Evolutionary conservation across 768 basidiomycete species (phyloP).

Genomic region (Candolleomyces eurysporus): DNA sequence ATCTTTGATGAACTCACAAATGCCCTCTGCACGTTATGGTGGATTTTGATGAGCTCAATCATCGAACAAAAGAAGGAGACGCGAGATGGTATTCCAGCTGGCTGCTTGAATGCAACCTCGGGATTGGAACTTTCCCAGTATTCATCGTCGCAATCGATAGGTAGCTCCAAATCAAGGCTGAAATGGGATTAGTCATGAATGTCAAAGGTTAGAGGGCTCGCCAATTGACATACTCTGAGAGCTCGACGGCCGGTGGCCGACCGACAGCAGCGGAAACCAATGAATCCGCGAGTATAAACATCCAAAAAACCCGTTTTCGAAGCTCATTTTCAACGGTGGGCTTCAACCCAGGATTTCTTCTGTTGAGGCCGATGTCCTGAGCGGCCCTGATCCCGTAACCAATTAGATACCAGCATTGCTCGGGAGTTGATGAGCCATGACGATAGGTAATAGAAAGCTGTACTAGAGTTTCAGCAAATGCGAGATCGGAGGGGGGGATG

Average conservation of each 20-base stretch:
- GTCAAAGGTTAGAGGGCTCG: too few relatives aligned
- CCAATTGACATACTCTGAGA: constrained; percentile 58
- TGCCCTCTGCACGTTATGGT: too few relatives aligned
- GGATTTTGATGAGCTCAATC: constrained; percentile 56
- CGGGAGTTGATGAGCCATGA: constrained; percentile 45
- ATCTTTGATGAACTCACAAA: too few relatives aligned
- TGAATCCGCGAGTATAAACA: constrained; percentile 12
- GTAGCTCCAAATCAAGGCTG: constrained; percentile 71
- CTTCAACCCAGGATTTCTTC: constrained; percentile 28
- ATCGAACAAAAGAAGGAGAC: constrained; percentile 55
- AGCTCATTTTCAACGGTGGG: constrained; percentile 61
- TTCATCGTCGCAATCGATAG: constrained; percentile 62
- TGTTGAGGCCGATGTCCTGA: constrained; percentile 74
- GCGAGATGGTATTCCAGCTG: constrained; percentile 49
- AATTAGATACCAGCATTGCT: constrained; percentile 58
- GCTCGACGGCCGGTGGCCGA: constrained; percentile 67
- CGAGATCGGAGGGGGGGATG: constrained; percentile 56
- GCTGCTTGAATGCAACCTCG: constrained; percentile 58
- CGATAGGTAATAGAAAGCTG: constrained; percentile 50
- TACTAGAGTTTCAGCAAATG: neutral
- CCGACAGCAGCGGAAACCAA: constrained; percentile 42
- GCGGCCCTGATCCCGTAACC: constrained; percentile 68
- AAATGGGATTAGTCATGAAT: neutral
- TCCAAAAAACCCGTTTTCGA: constrained; percentile 70
- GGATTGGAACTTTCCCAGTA: constrained; percentile 62